phyloP scores from a whole-genome alignment of 306 rosid genomes.

The Delonix regia region DNA sequence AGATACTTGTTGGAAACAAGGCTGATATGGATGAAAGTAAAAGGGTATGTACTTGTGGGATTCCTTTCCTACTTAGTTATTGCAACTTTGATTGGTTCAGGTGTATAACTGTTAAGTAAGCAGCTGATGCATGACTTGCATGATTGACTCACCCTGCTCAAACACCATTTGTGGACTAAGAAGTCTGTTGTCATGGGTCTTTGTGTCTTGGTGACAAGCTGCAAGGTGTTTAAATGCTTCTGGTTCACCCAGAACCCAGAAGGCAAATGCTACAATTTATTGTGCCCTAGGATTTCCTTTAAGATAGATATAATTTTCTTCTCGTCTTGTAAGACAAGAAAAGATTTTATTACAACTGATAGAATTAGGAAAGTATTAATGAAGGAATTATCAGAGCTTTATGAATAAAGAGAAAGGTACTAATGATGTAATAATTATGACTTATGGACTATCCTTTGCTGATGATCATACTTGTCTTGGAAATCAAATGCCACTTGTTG shows the following conservation, averaged over 20 bases:
- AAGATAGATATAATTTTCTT: neutral
- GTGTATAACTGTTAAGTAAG: neutral
- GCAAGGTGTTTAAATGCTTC: neutral
- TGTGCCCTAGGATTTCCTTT: neutral
- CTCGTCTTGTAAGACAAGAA: neutral
- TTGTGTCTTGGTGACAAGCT: neutral
- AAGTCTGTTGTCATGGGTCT: constrained; percentile 5
- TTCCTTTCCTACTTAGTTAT: constrained; percentile 1
- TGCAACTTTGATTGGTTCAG: constrained; percentile 20
- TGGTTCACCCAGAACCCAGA: neutral
- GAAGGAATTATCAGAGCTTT: neutral
- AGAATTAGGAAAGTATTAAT: neutral
- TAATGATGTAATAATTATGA: neutral
- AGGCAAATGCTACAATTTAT: neutral
- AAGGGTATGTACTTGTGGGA: constrained; percentile 52
- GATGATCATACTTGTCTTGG: neutral
- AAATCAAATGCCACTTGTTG: neutral
- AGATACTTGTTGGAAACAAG: constrained; percentile 75
- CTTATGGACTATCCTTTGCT: neutral
- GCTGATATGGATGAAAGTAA: constrained; percentile 84
- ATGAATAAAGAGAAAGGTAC: neutral
- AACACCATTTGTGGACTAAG: neutral
- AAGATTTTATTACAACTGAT: neutral
- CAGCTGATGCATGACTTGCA: constrained; percentile 13
- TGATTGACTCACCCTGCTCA: constrained; percentile 18